Percentiles rank a stretch among this genome's conserved stretches.
Conservation (phyloP, 2,329 filamentous ascomycete species). For the Blumeria hordei region DNA sequence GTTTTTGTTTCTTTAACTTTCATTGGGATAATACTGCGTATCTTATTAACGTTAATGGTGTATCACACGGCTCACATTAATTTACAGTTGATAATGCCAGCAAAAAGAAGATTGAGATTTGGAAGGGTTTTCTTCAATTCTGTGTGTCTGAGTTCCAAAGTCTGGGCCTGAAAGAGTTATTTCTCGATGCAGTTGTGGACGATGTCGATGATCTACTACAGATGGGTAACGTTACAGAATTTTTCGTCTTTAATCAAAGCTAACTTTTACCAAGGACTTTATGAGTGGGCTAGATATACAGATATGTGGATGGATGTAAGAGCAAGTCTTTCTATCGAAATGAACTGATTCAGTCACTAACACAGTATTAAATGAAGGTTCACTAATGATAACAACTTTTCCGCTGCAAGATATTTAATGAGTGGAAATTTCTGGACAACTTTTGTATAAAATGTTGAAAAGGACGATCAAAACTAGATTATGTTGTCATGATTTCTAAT, state of each 20-base stretch:
- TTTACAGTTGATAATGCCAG: slow-evolving; percentile 2
- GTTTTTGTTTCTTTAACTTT: slow-evolving; percentile 9
- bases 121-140: slow-evolving; percentile 27
- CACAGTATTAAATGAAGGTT: no score
- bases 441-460: no score
- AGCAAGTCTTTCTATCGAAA: background rate
- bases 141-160: slow-evolving; percentile 24
- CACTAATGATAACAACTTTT: no score
- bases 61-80: slow-evolving; percentile 2
- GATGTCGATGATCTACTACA: slow-evolving; percentile 25
- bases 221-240: slow-evolving; percentile 21
- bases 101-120: slow-evolving; percentile 20
- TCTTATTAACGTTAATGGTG: background rate
- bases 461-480: no score
- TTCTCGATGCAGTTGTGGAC: slow-evolving; percentile 29
- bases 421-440: no score
- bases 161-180: slow-evolving; percentile 28
- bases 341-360: no score
- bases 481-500: no score
- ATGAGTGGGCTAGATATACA: slow-evolving; percentile 31
- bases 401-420: no score
- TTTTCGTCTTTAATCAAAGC: background rate
- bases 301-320: slow-evolving; percentile 24
- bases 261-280: slow-evolving; percentile 22
- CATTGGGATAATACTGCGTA: background rate